phyloP scores from a whole-genome alignment of 1,284 basidiomycete genomes.

The Inonotus hispidus region DNA sequence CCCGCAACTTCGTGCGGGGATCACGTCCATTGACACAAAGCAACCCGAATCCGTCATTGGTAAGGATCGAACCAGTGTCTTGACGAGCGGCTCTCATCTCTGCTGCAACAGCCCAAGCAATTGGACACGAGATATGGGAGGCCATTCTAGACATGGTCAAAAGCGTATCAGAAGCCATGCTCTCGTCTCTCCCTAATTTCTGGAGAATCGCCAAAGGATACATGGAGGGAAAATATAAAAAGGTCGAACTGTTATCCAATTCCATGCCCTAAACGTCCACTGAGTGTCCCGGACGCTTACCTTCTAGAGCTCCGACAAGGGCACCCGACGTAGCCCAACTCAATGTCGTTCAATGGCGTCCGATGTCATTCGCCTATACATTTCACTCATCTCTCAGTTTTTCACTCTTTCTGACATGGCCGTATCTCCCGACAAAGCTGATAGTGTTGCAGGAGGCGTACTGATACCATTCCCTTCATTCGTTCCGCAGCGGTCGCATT shows the following conservation, averaged over 20 bases:
- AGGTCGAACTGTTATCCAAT: constrained; percentile 43
- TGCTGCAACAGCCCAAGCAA: constrained; percentile 43
- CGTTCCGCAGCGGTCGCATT: constrained; percentile 74
- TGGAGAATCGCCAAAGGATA: constrained; percentile 91
- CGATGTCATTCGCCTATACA: constrained; percentile 87
- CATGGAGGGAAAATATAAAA: constrained; percentile 87
- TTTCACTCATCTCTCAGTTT: constrained; percentile 82
- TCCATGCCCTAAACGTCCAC: constrained; percentile 22
- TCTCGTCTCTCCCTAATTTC: constrained; percentile 81
- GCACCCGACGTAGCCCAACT: constrained; percentile 61
- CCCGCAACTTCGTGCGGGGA: constrained; percentile 49
- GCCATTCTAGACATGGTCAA: constrained; percentile 71
- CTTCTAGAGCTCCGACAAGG: constrained; percentile 22
- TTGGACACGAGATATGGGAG: constrained; percentile 77
- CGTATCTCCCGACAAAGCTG: constrained; percentile 42
- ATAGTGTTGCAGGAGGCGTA: constrained; percentile 23
- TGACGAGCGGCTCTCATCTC: neutral
- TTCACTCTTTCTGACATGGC: constrained; percentile 82
- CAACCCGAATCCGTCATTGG: constrained; percentile 60
- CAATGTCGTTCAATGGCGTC: constrained; percentile 89
- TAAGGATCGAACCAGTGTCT: constrained; percentile 30
- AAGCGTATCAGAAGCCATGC: constrained; percentile 61
- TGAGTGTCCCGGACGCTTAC: neutral
- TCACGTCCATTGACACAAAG: constrained; percentile 57
- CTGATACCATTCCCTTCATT: constrained; percentile 43